Conservation (phyloP, 2,329 filamentous ascomycete genomes). For the Monosporascus sp. region DNA sequence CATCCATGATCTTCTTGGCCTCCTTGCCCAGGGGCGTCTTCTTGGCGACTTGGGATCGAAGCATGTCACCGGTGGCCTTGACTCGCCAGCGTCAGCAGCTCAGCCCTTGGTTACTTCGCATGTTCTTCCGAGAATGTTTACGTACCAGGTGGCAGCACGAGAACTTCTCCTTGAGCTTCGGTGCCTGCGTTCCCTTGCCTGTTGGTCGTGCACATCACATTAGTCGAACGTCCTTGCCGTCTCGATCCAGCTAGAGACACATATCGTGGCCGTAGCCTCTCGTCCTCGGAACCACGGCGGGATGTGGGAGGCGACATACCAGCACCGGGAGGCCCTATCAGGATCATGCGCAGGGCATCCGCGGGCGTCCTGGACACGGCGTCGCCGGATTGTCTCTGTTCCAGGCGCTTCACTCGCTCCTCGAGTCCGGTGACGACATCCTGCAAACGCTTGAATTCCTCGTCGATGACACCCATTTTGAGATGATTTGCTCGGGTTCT, state of each 20-base stretch:
- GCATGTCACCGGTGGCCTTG: slow-evolving; percentile 97
- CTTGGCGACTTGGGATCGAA: slow-evolving; percentile 95
- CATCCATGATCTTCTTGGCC: slow-evolving; percentile 99
- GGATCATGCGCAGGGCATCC: slow-evolving; percentile 83
- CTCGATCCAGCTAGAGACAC: no score
- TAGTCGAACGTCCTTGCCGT: neutral
- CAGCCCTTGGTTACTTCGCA: neutral
- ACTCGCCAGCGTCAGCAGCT: no score
- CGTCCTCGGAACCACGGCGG: neutral
- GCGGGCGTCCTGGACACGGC: slow-evolving; percentile 36
- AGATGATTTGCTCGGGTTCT: slow-evolving; percentile 15
- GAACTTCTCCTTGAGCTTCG: slow-evolving; percentile 97
- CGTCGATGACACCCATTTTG: slow-evolving; percentile 82
- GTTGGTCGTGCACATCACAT: slow-evolving; percentile 6
- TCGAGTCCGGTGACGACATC: slow-evolving; percentile 80
- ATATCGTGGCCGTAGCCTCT: neutral
- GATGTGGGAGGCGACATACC: slow-evolving; percentile 55
- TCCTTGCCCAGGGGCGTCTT: slow-evolving; percentile 92
- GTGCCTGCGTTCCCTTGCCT: slow-evolving; percentile 99
- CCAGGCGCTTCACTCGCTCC: slow-evolving; percentile 77
- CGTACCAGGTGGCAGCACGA: slow-evolving; percentile 93
- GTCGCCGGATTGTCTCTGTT: slow-evolving; percentile 61
- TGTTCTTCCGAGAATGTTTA: slow-evolving; percentile 12
- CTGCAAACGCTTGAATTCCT: slow-evolving; percentile 80
- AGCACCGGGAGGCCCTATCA: slow-evolving; percentile 95